A percentile compares a stretch with the other conserved stretches of the same genome.
Conservation (phyloP, 352 stramenopile species). For the Globisporangium okanoganense region DNA sequence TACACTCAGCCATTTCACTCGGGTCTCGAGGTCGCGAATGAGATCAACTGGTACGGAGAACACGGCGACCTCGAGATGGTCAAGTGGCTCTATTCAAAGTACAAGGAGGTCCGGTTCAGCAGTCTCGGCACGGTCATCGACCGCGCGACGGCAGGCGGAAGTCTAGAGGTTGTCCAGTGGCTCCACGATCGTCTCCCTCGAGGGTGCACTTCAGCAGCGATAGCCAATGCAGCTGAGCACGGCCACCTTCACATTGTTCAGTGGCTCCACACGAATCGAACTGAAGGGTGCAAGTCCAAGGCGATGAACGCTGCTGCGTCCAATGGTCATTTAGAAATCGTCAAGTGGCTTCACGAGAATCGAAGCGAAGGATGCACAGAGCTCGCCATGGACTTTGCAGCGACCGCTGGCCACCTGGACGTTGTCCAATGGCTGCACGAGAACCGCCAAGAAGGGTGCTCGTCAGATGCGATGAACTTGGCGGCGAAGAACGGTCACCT, state of each 20-base stretch:
- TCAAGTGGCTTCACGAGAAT: slow-evolving; percentile 4
- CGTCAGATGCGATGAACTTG: not conserved
- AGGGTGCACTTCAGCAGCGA: not conserved
- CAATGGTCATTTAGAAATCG: not conserved
- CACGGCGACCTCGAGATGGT: slow-evolving; percentile 1
- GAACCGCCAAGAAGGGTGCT: not conserved
- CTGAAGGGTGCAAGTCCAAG: not conserved
- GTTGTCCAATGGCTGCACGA: not conserved
- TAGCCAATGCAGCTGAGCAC: not conserved
- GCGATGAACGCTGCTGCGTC: not conserved
- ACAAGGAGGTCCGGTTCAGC: not conserved
- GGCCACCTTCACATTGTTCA: not conserved
- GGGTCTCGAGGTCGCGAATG: not conserved
- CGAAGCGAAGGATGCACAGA: not conserved
- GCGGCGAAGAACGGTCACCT: not conserved
- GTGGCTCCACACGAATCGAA: not conserved
- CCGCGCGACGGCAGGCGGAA: not conserved
- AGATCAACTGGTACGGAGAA: not conserved
- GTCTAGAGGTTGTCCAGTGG: not conserved
- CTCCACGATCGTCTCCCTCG: not conserved
- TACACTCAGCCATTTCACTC: not conserved
- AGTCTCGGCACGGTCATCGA: not conserved
- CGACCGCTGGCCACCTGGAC: not conserved
- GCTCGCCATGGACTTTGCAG: not conserved
- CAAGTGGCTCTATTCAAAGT: slow-evolving; percentile 1